Evolutionary conservation across 768 basidiomycete genomes (phyloP).

Genomic region (Lactarius hengduanensis): DNA sequence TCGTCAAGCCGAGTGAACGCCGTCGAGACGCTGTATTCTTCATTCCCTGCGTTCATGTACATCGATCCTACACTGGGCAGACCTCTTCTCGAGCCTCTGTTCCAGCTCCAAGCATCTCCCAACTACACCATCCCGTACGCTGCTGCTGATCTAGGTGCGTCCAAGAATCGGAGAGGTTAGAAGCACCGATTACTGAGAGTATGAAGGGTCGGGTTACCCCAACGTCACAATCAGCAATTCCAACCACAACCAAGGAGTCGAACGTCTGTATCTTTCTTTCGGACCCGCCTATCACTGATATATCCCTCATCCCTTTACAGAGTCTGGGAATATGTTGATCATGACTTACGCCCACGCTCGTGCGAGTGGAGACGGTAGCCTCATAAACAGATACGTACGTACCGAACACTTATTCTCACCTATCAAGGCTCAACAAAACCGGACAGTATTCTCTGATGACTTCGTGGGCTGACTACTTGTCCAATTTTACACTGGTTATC

Average conservation of each 20-base stretch:
- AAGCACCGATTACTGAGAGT: background rate
- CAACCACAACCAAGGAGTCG: constrained; percentile 12
- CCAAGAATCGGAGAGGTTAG: background rate
- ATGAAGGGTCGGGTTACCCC: constrained; percentile 11
- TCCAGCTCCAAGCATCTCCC: constrained; percentile 25
- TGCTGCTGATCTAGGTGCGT: constrained; percentile 29
- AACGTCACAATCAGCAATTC: constrained; percentile 6
- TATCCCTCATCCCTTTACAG: constrained; percentile 3
- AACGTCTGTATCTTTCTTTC: constrained; percentile 12
- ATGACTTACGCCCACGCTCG: constrained; percentile 36
- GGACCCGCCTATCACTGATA: background rate
- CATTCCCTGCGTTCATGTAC: constrained; percentile 54
- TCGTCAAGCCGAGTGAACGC: constrained; percentile 40
- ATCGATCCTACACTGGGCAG: constrained; percentile 50
- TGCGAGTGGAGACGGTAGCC: constrained; percentile 29
- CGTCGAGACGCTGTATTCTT: constrained; percentile 53
- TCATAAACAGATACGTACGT: constrained; percentile 31
- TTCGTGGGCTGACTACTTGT: constrained; percentile 37
- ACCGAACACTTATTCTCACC: background rate
- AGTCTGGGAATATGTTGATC: constrained; percentile 38
- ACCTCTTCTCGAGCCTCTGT: constrained; percentile 29
- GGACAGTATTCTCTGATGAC: constrained; percentile 33
- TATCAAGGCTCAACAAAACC: background rate
- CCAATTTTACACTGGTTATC: constrained; percentile 46
- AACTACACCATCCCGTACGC: constrained; percentile 26